These are phyloP conservation scores for Ceraceosorus guamensis DNA, from an alignment of 1,284 basidiomycete species.

Conservation along the genomic window DNA sequence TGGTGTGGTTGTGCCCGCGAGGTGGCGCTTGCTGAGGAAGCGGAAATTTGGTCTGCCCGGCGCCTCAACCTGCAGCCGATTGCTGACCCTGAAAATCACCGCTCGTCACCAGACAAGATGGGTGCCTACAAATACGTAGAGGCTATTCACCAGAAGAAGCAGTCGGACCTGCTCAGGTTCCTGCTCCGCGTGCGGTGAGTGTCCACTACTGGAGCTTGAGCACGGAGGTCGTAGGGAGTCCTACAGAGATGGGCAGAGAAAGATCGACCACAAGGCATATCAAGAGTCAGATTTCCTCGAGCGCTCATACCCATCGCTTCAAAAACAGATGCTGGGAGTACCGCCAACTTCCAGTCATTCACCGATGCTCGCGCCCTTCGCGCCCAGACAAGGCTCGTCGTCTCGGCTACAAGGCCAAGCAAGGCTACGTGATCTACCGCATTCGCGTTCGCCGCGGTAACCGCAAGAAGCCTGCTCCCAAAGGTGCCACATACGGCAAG, in stretches of 20 bases:
- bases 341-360: slow-evolving; percentile 86
- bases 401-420: slow-evolving; percentile 98
- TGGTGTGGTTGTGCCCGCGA: too few species aligned
- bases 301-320: background rate
- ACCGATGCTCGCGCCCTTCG: slow-evolving; percentile 93
- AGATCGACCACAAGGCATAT: background rate
- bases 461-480: slow-evolving; percentile 97
- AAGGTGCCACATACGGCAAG: slow-evolving; percentile 98
- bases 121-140: slow-evolving; percentile 90
- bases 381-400: slow-evolving; percentile 98
- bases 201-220: background rate
- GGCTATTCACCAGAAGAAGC: slow-evolving; percentile 70
- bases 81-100: too few species aligned
- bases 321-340: slow-evolving; percentile 95
- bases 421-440: slow-evolving; percentile 97
- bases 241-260: background rate
- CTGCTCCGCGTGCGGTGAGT: slow-evolving; percentile 86
- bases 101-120: slow-evolving; percentile 45
- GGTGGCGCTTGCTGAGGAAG: too few species aligned
- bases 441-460: slow-evolving; percentile 95
- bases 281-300: background rate
- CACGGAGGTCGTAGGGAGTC: background rate
- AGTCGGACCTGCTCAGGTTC: slow-evolving; percentile 96
- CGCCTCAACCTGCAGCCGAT: too few species aligned
- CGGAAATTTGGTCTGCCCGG: too few species aligned